Conservation (phyloP, 768 basidiomycete genomes). For the Erythrobasidium yunnanense region DNA sequence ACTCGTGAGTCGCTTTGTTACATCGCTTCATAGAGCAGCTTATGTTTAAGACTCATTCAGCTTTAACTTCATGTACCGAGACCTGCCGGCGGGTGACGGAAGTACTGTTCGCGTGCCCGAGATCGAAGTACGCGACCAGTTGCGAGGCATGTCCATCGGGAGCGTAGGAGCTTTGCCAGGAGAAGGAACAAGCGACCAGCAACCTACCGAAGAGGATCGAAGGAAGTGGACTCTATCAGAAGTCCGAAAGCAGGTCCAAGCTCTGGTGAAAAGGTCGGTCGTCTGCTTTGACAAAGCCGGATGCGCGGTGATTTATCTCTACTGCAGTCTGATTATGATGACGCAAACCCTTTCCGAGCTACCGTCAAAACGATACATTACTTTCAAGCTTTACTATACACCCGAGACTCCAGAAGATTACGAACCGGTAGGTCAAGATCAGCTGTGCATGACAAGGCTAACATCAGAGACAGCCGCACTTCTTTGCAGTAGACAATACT, state of each 20-base stretch:
- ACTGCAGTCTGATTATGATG: conserved; percentile 27
- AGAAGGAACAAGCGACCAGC: not conserved
- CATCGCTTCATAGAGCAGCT: not conserved
- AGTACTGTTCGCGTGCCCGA: conserved; percentile 22
- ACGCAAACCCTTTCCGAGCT: conserved; percentile 30
- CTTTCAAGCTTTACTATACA: conserved; percentile 76
- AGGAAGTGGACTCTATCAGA: conserved; percentile 25
- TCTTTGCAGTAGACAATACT: not conserved
- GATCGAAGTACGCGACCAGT: conserved; percentile 30
- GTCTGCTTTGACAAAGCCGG: not conserved
- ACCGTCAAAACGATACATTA: conserved; percentile 68
- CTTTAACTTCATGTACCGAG: conserved; percentile 35
- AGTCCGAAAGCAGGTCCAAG: conserved; percentile 44
- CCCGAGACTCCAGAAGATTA: conserved; percentile 68
- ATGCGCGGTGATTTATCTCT: not conserved
- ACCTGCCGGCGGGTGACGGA: not conserved
- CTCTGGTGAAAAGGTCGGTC: conserved; percentile 54
- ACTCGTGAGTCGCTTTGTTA: conserved; percentile 10
- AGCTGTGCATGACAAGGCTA: not conserved
- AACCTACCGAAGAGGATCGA: not conserved
- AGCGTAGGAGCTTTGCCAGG: not conserved
- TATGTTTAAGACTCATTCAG: not conserved
- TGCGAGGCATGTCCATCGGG: conserved; percentile 26
- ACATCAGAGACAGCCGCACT: not conserved
- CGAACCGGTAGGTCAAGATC: conserved; percentile 63